Conservation (phyloP, 1,284 basidiomycete genomes). For the Erythrobasidium hasegawianum region DNA sequence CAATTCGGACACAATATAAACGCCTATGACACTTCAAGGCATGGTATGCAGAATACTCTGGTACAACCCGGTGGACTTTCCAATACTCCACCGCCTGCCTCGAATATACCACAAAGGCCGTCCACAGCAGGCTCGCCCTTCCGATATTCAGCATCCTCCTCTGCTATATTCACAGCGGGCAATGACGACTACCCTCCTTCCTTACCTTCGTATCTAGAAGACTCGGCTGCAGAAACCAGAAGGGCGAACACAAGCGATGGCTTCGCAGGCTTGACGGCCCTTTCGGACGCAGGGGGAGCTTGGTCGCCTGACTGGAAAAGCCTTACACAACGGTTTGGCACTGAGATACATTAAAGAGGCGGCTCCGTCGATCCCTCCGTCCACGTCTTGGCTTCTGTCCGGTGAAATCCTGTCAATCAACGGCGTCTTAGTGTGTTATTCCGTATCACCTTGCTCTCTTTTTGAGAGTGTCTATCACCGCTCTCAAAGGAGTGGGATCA, state of each 20-base stretch:
- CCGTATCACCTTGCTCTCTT: too few species aligned
- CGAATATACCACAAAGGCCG: constrained; percentile 1
- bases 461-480: too few species aligned
- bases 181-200: constrained; percentile 5
- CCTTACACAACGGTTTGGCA: not conserved
- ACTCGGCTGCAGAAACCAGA: not conserved
- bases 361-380: too few species aligned
- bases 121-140: constrained; percentile 11
- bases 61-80: constrained; percentile 9
- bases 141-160: constrained; percentile 10
- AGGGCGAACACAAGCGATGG: constrained; percentile 1
- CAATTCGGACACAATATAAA: not conserved
- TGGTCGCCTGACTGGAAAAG: constrained; percentile 30
- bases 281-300: not conserved
- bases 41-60: not conserved
- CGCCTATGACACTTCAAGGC: not conserved
- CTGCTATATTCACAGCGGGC: not conserved
- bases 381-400: too few species aligned
- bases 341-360: not conserved
- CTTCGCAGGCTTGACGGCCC: not conserved
- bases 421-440: too few species aligned
- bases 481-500: too few species aligned
- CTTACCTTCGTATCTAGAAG: not conserved
- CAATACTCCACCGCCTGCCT: not conserved
- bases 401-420: too few species aligned